Conservation (phyloP, 768 basidiomycete species). For the Sarcomyxa edulis region DNA sequence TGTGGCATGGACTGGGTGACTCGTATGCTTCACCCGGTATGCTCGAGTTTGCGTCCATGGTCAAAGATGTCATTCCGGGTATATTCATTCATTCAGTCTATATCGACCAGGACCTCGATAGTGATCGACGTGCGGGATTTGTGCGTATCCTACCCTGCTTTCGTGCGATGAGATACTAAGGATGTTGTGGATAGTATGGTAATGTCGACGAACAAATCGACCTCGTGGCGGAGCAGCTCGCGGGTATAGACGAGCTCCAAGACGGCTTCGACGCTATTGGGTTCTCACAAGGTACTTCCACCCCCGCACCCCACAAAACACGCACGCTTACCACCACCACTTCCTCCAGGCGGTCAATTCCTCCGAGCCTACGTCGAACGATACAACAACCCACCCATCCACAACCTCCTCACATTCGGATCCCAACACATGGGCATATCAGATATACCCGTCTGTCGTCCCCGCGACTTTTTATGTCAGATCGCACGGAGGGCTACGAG, state of each 20-base stretch:
- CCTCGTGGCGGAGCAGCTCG: conserved; percentile 59
- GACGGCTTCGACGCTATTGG: conserved; percentile 83
- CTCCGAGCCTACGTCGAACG: conserved; percentile 79
- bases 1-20: conserved; percentile 84
- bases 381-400: conserved; percentile 66
- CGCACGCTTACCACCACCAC: neutral
- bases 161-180: conserved; percentile 3
- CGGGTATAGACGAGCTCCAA: conserved; percentile 55
- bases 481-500: conserved; percentile 57
- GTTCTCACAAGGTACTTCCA: conserved; percentile 67
- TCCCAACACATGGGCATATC: conserved; percentile 85
- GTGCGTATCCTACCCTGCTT: conserved; percentile 39
- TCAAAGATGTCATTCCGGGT: conserved; percentile 63
- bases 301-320: neutral
- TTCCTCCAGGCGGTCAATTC: conserved; percentile 67
- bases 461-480: conserved; percentile 67
- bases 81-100: conserved; percentile 76
- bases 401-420: conserved; percentile 85
- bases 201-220: conserved; percentile 69
- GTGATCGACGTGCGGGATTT: conserved; percentile 66
- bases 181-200: conserved; percentile 69
- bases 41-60: conserved; percentile 50
- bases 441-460: conserved; percentile 61
- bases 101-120: conserved; percentile 54
- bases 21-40: conserved; percentile 71